phyloP scores from a whole-genome alignment of 148 eudicot genomes.

The Tetragonia tetragonoides region DNA sequence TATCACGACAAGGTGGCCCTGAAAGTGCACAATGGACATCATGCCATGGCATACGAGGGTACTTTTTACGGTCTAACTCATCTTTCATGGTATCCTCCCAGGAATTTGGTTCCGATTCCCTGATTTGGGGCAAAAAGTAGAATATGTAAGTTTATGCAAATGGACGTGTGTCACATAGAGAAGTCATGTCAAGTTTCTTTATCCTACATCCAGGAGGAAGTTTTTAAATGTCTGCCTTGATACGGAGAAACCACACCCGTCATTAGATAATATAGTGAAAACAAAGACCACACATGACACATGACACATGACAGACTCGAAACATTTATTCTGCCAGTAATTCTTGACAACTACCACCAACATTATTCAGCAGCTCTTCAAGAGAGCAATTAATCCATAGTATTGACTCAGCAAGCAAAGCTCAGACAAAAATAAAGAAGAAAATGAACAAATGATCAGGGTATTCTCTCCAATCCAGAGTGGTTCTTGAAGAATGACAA shows the following conservation, averaged over 20 bases:
- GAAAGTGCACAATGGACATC: slow-evolving; percentile 97
- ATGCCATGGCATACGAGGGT: slow-evolving; percentile 99
- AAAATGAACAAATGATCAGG: too few species aligned
- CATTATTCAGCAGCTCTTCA: neutral
- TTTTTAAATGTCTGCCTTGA: neutral
- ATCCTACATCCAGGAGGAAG: neutral
- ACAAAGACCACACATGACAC: neutral
- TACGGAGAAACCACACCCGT: neutral
- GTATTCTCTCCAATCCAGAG: too few species aligned
- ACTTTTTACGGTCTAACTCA: slow-evolving; percentile 78
- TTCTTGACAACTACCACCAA: neutral
- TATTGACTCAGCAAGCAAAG: neutral
- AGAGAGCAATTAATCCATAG: neutral
- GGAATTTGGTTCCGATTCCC: slow-evolving; percentile 98
- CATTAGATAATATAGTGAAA: neutral
- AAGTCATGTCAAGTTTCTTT: neutral
- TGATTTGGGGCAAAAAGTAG: slow-evolving; percentile 18
- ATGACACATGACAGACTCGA: neutral
- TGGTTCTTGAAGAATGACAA: too few species aligned
- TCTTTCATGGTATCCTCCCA: slow-evolving; percentile 98
- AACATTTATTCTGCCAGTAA: neutral
- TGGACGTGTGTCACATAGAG: neutral
- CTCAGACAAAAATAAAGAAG: too few species aligned
- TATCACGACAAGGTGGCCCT: slow-evolving; percentile 97
- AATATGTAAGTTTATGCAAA: slow-evolving; percentile 1